Percentiles rank a stretch among this genome's conserved stretches.
Conservation (phyloP, 2,329 filamentous ascomycete genomes). For the Colletotrichum spaethianum region DNA sequence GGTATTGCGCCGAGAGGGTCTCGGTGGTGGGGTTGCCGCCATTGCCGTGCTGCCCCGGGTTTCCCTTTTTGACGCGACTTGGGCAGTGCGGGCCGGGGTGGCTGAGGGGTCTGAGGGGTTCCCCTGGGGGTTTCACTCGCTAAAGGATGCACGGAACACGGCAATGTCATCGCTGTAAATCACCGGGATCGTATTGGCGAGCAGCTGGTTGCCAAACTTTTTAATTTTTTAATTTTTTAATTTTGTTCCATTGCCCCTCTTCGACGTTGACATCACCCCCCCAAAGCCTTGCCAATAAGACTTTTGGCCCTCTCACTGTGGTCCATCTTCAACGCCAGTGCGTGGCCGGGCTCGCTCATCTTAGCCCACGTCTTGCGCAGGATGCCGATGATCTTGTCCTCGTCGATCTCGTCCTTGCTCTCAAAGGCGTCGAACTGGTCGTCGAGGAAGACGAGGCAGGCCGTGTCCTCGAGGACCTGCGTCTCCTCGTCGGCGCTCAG, state of each 20-base stretch:
- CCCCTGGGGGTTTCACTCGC: constrained; percentile 23
- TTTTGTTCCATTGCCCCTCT: not conserved
- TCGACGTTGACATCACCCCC: constrained; percentile 3
- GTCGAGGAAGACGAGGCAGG: constrained; percentile 89
- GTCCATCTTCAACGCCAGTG: constrained; percentile 76
- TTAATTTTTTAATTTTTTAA: constrained; percentile 7
- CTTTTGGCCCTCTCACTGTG: constrained; percentile 74
- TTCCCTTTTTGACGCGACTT: constrained; percentile 11
- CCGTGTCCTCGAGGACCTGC: constrained; percentile 86
- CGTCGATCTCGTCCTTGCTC: constrained; percentile 73
- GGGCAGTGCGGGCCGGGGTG: not conserved
- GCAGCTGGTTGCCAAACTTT: not conserved
- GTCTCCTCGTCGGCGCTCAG: constrained; percentile 73
- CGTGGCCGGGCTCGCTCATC: constrained; percentile 75
- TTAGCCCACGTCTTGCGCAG: constrained; percentile 83
- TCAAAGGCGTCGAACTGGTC: constrained; percentile 89
- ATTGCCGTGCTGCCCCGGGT: constrained; percentile 10
- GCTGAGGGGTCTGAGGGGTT: not conserved
- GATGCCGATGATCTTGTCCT: constrained; percentile 82
- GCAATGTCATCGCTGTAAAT: constrained; percentile 22
- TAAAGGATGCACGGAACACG: constrained; percentile 27
- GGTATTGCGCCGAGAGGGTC: constrained; percentile 31
- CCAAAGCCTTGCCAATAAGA: constrained; percentile 75
- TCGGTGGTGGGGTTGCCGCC: constrained; percentile 17
- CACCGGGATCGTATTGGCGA: constrained; percentile 17